A percentile compares a stretch with the other conserved stretches of the same genome.
phyloP scores from a whole-genome alignment of 1,284 basidiomycete genomes.

The Melampsora americana region DNA sequence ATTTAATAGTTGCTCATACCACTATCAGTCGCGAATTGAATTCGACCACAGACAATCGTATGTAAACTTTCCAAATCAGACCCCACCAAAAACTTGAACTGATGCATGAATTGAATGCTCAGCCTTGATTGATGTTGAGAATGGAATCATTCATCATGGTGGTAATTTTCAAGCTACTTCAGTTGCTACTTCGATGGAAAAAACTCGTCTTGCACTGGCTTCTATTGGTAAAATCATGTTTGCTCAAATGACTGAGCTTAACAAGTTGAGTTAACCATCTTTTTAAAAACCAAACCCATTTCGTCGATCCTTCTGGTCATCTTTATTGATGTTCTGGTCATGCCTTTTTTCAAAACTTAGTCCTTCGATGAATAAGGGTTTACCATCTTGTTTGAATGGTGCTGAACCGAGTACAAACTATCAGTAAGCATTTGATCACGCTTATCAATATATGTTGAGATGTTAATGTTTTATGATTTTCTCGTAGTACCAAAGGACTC shows the following conservation, averaged over 20 bases:
- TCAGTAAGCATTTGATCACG: neutral
- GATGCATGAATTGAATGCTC: constrained; percentile 59
- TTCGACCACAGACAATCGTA: constrained; percentile 63
- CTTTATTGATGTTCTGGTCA: neutral
- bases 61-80: constrained; percentile 55
- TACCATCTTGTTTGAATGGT: constrained; percentile 73
- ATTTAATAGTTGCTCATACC: constrained; percentile 65
- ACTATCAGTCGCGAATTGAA: constrained; percentile 74
- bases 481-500: constrained; percentile 64
- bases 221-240: constrained; percentile 80
- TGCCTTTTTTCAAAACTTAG: neutral
- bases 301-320: neutral
- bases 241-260: constrained; percentile 75
- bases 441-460: neutral
- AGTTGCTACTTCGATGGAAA: constrained; percentile 82
- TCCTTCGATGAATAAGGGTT: constrained; percentile 73
- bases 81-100: constrained; percentile 8
- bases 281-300: neutral
- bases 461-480: neutral
- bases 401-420: constrained; percentile 60
- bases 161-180: constrained; percentile 86
- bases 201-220: constrained; percentile 73
- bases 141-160: constrained; percentile 69
- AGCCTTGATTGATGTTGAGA: constrained; percentile 67
- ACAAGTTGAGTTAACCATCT: constrained; percentile 58